Evolutionary conservation across 2,329 filamentous ascomycete species (phyloP), one percentile per base, ranked within the genome.

Genomic region (Pezicula radicicola): DNA sequence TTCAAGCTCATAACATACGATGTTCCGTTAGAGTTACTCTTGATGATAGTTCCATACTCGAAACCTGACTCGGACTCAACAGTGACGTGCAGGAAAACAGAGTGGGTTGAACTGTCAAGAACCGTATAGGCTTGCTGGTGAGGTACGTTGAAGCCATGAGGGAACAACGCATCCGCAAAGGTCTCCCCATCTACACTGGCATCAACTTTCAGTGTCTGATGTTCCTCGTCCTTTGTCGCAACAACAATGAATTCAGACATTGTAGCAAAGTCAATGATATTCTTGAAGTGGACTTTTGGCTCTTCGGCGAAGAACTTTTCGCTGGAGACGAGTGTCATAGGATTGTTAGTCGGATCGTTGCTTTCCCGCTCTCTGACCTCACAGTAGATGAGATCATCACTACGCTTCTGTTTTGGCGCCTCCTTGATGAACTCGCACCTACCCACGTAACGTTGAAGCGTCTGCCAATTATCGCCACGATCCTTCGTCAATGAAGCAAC

Each of bases 21-120:
- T 1, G 94, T 99, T 49, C 94, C 94, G 66, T 99, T 97, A 63
- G 91, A 97, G 74, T 99, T 99, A 66, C 91, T 97, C 81, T 97
- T 99, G 71, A 99, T 84, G 61, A 99, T 90, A 21, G 88, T 87
- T 36, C 94, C 94, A 62, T 89, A 91, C 54, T 88, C 82, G 47
- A 80, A 82, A 16, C 83, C 86, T 47, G 76, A 67, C 3, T 75
- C 74, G 39, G 79, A 80, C 62, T 88, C 87, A 39, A 90, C 89
- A 1, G 88, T 91, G 44, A 97, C 93, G 65, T 97, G 95, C 52
- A 99, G 73, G 72, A 97, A 97, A 53, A 99, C 81, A 1, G 94
- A 89, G 69, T 97, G 93, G 0, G 91, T 96, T 1, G 91, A 94
- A 70, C 92, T 97, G 67, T 97, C 92, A 28, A 99, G 78, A 3